Conservation (phyloP, 2,329 filamentous ascomycete genomes). For the Ambrosiella cleistominuta region DNA sequence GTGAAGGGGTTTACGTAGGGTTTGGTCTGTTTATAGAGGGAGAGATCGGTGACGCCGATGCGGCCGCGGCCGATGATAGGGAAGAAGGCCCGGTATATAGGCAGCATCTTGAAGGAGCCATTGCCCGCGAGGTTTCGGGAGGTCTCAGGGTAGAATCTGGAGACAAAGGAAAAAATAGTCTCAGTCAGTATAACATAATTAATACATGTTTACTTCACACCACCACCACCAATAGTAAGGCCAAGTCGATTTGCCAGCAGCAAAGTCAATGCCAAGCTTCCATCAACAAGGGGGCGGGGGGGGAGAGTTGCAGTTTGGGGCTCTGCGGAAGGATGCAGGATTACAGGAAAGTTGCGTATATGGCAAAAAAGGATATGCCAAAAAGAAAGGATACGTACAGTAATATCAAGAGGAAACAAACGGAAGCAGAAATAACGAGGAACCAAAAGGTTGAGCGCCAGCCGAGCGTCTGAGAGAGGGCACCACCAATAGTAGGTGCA, state of each 20-base stretch:
- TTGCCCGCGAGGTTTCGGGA: slow-evolving; percentile 18
- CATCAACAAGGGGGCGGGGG: background rate
- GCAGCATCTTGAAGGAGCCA: slow-evolving; percentile 14
- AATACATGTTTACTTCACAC: no score
- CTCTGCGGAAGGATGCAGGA: background rate
- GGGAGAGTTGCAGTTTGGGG: background rate
- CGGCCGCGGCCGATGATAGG: slow-evolving; percentile 13
- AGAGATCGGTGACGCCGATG: background rate
- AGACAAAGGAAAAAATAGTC: background rate
- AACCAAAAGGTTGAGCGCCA: slow-evolving; percentile 39
- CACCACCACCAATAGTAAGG: no score
- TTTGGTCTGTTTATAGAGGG: background rate
- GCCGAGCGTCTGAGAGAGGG: slow-evolving; percentile 28
- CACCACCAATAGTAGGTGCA: slow-evolving; percentile 33
- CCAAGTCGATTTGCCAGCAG: no score
- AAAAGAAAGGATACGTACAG: slow-evolving; percentile 6
- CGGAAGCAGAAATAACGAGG: slow-evolving; percentile 27
- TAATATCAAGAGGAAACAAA: slow-evolving; percentile 21
- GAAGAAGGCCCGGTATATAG: slow-evolving; percentile 14
- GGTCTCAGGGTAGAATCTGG: slow-evolving; percentile 19
- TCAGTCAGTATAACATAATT: background rate
- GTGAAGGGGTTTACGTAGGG: slow-evolving; percentile 18
- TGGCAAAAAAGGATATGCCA: background rate
- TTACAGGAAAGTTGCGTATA: background rate
- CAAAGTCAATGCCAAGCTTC: background rate